Base-by-base conservation (phyloP, 108 stramenopile genomes). In the Bacterosira constricta region DNA sequence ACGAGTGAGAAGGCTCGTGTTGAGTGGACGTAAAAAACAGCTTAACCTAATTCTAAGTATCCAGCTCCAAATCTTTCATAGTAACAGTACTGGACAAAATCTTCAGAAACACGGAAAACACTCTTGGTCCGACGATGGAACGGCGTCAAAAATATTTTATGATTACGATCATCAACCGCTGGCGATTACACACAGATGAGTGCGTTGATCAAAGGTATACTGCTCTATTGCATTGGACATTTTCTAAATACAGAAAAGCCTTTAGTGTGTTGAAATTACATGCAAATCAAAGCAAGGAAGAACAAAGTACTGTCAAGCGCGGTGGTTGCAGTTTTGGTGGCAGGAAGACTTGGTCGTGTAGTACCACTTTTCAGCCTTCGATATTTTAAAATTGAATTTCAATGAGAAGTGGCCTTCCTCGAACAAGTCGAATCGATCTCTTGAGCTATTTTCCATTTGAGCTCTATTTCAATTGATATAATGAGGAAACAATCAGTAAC, bases 161-260 rank as follows among this genome's bases (percentile, higher is more conserved):
- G 4, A 69, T 69, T 61, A 69, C 69, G 76, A 56, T 77, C 49
- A 52, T 77, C 15, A 77, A 77, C 26, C 29, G 76, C 12, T 77
- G 76, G 76, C 38, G 53, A 39, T 3, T 58, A 31, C 55, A 34
- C 8, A 39, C 63, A 3, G 76, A 77, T 57, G 68, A 77, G 9
- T 46, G 55, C 10, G 39, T 63, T 6, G 63, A 53, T 6, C 23
- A 26, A 31, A 20, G 55, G n/a, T 35, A 57, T 25, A 6, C 10
- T 8, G 68, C 76, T 12, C 56, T 77, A 36, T 56, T 77, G 51
- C 76, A 77, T 58, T 77, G 67, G 76, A 63, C 76, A 27, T 13
- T 35, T 8, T 18, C 20, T 9, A 55, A 57, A 37, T 27, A 8
- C 3, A 34, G 49, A 12, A 69, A 63, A 42, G 18, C 68, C 8